Evolutionary conservation across 768 basidiomycete species (phyloP), one percentile per base, ranked within the genome.

Genomic region (Cystobasidium tubakii): DNA sequence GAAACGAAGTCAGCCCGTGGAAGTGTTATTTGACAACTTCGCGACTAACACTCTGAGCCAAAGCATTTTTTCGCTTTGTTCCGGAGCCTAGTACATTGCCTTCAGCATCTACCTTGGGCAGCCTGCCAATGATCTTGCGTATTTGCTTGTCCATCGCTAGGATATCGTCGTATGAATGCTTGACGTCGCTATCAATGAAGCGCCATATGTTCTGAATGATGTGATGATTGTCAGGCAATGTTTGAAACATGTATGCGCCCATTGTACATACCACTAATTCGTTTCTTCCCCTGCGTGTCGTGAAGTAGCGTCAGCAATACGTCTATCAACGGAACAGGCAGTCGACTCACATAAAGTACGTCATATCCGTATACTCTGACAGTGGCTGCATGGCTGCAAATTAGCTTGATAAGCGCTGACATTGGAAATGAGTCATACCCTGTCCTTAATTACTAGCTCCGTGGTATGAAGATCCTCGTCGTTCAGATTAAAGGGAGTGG

Each of bases 121-220:
- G 21, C 29, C 57, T 27, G 4, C 29, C 25, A 23, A 65, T 27
- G 10, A 65, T 36, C 63, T 65, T 65, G 9, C 63, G 63, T 39
- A 65, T 44, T n/a, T 39, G 43, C 34, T 39, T 44, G 23, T 65
- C 63, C 63, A 39, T 39, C 4, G 63, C 34, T 12, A 65, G 34
- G 15, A 65, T 65, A 15, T 65, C 63, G 25, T 65, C 63, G 39
- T 65, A 65, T 6, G 63, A 65, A 27, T 36, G 63, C 63, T 65
- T 65, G 6, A 27, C 63, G 23, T 65, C 63, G 63, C 63, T 65
- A 29, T 65, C 63, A 6, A 65, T 44, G 43, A 65, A 65, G 21
- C 63, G 63, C 63, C 63, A 65, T 4, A 44, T 60, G 13, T 25
- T 27, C 57, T 60, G 57, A 12, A 15, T 12, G 13, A 60, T 6